Percentiles rank a stretch among this genome's conserved stretches.
These are phyloP conservation scores for Elongisporangium anandrum DNA, from an alignment of 352 stramenopile genomes.

Conservation along the genomic window DNA sequence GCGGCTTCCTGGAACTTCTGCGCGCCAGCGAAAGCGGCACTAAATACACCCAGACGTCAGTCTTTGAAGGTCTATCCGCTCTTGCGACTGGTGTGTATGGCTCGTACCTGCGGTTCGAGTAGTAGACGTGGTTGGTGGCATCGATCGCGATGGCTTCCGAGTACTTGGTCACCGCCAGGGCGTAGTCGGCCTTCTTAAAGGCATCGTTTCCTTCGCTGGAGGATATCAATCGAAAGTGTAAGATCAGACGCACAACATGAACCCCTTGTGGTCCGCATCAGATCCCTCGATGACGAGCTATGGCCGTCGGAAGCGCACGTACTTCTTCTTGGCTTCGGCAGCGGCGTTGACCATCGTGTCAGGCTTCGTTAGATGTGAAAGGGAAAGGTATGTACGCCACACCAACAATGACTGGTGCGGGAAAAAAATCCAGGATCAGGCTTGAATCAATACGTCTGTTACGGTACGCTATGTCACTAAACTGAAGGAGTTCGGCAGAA, in stretches of 20 bases:
- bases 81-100: not conserved
- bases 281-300: not conserved
- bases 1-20: conserved; percentile 81
- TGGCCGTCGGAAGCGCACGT: conserved; percentile 7
- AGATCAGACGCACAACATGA: not conserved
- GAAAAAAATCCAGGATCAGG: not conserved
- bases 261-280: not conserved
- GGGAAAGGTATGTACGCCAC: not conserved
- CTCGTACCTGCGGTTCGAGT: conserved; percentile 89
- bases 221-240: not conserved
- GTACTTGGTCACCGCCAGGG: conserved; percentile 90
- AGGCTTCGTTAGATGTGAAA: not conserved
- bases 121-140: conserved; percentile 90
- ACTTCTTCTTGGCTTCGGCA: conserved; percentile 85
- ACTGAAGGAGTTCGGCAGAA: not conserved
- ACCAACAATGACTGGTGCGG: not conserved
- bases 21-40: conserved; percentile 61
- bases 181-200: conserved; percentile 92
- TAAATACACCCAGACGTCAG: conserved; percentile 8
- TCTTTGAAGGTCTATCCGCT: too few species aligned
- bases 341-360: conserved; percentile 57
- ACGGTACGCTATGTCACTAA: not conserved
- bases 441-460: not conserved
- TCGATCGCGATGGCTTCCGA: conserved; percentile 90
- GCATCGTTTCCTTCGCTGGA: conserved; percentile 91